A percentile compares a stretch with the other conserved stretches of the same genome.
These are phyloP conservation scores for Neurospora sp. DNA, from an alignment of 495 filamentous ascomycete genomes.

Conservation along the genomic window DNA sequence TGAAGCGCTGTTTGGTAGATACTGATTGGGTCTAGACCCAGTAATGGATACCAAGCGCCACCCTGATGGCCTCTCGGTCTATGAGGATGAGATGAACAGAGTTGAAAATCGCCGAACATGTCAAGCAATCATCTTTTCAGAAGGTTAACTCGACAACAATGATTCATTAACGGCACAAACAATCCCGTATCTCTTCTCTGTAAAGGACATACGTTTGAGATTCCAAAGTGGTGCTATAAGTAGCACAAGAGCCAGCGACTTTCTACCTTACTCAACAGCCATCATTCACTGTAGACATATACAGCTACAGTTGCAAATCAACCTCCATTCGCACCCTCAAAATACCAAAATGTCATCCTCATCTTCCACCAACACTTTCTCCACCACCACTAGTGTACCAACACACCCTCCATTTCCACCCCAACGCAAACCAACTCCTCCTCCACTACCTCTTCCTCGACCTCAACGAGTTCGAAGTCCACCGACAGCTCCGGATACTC, in stretches of 20 bases:
- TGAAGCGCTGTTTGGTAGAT: not conserved
- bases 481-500: not conserved
- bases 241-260: not conserved
- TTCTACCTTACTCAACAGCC: rapidly evolving
- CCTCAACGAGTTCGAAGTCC: not conserved
- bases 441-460: not conserved
- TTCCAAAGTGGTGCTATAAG: not conserved
- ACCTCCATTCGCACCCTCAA: not conserved
- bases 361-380: not conserved
- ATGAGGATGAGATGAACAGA: not conserved
- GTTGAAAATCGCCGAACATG: not conserved
- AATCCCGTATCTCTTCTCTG: not conserved
- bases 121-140: not conserved
- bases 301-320: too few relatives aligned
- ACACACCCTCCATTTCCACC: not conserved
- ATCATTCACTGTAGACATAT: not conserved
- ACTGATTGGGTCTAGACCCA: not conserved
- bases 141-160: not conserved
- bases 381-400: not conserved
- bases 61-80: not conserved
- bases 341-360: not conserved
- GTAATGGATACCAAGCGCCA: not conserved
- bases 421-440: not conserved
- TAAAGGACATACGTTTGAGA: not conserved
- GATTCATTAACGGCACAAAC: not conserved